Base-by-base conservation (phyloP, 2,329 filamentous ascomycete genomes). In the Madurella mycetomatis region DNA sequence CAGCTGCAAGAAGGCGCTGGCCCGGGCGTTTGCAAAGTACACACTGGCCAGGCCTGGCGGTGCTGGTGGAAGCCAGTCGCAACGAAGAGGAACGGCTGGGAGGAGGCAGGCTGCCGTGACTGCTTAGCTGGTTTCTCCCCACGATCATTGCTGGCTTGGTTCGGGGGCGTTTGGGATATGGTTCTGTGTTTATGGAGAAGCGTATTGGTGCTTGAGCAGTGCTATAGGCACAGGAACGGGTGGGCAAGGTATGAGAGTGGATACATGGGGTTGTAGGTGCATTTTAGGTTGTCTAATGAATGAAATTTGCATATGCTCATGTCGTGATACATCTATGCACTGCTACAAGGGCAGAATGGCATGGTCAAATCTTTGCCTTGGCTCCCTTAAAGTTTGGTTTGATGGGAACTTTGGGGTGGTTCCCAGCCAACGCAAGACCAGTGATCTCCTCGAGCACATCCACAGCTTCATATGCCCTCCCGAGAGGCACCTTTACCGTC, bases 21-120 rank as follows among this genome's bases (percentile, higher is more conserved):
- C 91, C 0, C 81, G 94, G 56, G 90, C 94, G 4, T 99, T 99
- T 76, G 91, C 94, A 66, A 99, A 99, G 77, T 99, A 97, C 69
- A 89, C 86, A 1, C 70, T 85, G 48, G 76, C 75, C 8, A 71
- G 80, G 58, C 78, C 80, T 0, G 75, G 25, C 25, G 25, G 25
- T 25, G 25, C 25, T 25, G 25, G 25, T 25, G 25, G 25, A 75
- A 2, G 54, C 46, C 18, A 39, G n/a, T 8, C 18, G 40, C 15
- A 44, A 32, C 16, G 19, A 25, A 25, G 25, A n/a, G 16, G 19
- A 15, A 25, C 9, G 37, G 32, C 45, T 25, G 46, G 49, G 7
- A 32, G 53, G 16, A 51, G 47, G 47, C n/a, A 37, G 37, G 46
- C 16, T 31, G 46, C 34, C 25, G 51, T 49, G 16, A 32, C 45